A percentile compares a stretch with the other conserved stretches of the same genome.
Evolutionary conservation across 106 monocot genomes (phyloP).

Genomic region (Platanthera guangdongensis): DNA sequence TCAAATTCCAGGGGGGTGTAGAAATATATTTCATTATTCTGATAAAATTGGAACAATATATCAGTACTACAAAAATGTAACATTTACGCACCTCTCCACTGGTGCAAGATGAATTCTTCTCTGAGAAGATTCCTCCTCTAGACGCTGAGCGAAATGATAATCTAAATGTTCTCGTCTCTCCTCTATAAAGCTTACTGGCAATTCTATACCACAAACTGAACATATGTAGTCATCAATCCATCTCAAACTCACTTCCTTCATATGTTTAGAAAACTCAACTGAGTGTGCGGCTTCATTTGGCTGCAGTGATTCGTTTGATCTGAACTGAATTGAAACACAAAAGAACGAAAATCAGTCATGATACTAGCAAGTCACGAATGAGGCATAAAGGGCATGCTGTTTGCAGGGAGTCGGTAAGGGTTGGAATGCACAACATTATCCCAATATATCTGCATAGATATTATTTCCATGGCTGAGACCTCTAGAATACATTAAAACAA

Average conservation of each 20-base stretch:
- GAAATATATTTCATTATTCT: neutral
- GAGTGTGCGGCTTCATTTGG: neutral
- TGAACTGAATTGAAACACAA: conserved; percentile 8
- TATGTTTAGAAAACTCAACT: neutral
- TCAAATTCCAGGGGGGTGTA: no score
- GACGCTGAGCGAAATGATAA: conserved; percentile 74
- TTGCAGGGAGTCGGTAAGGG: no score
- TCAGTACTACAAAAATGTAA: neutral
- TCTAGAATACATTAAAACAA: no score
- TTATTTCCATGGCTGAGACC: no score
- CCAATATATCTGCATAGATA: no score
- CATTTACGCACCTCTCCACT: conserved; percentile 22
- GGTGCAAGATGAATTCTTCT: neutral
- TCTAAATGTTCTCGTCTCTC: conserved; percentile 90
- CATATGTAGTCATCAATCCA: conserved; percentile 84
- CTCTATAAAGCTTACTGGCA: conserved; percentile 61
- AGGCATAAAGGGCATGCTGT: no score
- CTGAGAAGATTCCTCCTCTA: conserved; percentile 52
- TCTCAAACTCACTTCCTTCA: conserved; percentile 13
- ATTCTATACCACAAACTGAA: conserved; percentile 68
- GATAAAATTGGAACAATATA: neutral
- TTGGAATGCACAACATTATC: no score
- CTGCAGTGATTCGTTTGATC: neutral
- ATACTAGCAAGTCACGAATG: neutral
- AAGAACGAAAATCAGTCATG: neutral